A percentile compares a stretch with the other conserved stretches of the same genome.
Conservation (phyloP, 78 protist genomes). For the Dictyostelium discoideum region DNA sequence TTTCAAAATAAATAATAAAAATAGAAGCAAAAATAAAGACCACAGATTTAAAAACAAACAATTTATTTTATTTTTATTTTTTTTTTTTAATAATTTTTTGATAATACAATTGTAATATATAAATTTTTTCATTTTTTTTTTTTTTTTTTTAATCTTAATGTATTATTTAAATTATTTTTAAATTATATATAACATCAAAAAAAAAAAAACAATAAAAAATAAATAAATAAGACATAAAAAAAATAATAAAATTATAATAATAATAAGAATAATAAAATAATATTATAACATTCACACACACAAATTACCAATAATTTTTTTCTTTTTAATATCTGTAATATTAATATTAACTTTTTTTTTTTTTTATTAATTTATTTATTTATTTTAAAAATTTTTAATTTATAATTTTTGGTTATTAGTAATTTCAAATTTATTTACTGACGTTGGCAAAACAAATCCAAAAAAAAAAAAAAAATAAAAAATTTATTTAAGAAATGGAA, state of each 20-base stretch:
- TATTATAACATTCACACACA: background rate
- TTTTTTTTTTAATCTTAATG: too few species aligned
- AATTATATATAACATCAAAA: background rate
- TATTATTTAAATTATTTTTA: too few species aligned
- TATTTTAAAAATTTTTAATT: too few species aligned
- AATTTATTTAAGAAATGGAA: background rate
- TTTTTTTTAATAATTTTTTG: too few species aligned
- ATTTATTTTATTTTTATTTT: too few species aligned
- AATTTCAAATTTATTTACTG: background rate
- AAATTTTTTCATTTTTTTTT: too few species aligned
- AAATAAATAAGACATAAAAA: too few species aligned
- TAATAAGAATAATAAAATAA: too few species aligned
- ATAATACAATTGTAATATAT: background rate
- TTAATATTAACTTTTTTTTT: background rate
- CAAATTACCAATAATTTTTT: background rate
- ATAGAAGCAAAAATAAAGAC: too few species aligned
- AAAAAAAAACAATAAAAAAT: too few species aligned
- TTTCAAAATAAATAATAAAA: too few species aligned
- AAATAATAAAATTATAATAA: too few species aligned
- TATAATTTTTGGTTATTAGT: background rate
- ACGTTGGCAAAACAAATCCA: background rate
- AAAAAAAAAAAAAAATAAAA: background rate
- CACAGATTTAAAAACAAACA: background rate
- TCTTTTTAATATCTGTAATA: background rate
- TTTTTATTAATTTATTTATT: background rate